phyloP scores from a whole-genome alignment of 2,329 filamentous ascomycete genomes.

The Aspergillus chevalieri region DNA sequence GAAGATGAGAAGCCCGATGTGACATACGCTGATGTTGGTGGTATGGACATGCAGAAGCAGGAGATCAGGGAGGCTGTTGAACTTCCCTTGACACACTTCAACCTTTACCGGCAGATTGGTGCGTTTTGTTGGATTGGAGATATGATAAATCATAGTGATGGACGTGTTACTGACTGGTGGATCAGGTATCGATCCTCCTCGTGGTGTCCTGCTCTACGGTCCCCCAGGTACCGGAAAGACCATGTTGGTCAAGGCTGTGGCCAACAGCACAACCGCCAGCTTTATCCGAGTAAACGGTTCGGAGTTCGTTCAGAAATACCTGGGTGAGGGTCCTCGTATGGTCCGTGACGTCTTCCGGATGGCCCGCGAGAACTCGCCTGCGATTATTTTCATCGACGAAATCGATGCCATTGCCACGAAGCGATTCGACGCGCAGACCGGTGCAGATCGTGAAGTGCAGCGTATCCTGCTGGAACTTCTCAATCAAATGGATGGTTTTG shows the following conservation, averaged over 20 bases:
- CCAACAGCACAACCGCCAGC: slow-evolving; percentile 94
- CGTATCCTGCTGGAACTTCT: slow-evolving; percentile 95
- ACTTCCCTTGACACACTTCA: slow-evolving; percentile 92
- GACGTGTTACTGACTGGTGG: slow-evolving; percentile 14
- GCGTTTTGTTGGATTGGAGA: slow-evolving; percentile 8
- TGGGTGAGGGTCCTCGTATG: slow-evolving; percentile 97
- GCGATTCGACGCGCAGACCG: slow-evolving; percentile 97
- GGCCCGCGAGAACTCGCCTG: slow-evolving; percentile 95
- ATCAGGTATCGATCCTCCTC: slow-evolving; percentile 78
- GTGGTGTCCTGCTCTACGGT: slow-evolving; percentile 91
- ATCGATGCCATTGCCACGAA: slow-evolving; percentile 99
- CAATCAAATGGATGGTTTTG: slow-evolving; percentile 99
- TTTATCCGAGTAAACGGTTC: slow-evolving; percentile 98
- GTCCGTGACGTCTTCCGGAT: slow-evolving; percentile 98
- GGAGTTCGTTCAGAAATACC: slow-evolving; percentile 97
- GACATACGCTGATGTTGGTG: slow-evolving; percentile 95
- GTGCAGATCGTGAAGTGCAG: slow-evolving; percentile 95
- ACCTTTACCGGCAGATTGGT: slow-evolving; percentile 98
- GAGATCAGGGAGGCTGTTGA: slow-evolving; percentile 98
- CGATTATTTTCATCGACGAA: slow-evolving; percentile 99
- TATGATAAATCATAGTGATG: neutral
- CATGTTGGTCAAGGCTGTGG: slow-evolving; percentile 96
- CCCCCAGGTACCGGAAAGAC: slow-evolving; percentile 95
- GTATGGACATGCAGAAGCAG: slow-evolving; percentile 99
- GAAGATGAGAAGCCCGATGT: slow-evolving; percentile 97